Evolutionary conservation across 441 rosid genomes (phyloP).

Genomic region (Oxalis stricta): DNA sequence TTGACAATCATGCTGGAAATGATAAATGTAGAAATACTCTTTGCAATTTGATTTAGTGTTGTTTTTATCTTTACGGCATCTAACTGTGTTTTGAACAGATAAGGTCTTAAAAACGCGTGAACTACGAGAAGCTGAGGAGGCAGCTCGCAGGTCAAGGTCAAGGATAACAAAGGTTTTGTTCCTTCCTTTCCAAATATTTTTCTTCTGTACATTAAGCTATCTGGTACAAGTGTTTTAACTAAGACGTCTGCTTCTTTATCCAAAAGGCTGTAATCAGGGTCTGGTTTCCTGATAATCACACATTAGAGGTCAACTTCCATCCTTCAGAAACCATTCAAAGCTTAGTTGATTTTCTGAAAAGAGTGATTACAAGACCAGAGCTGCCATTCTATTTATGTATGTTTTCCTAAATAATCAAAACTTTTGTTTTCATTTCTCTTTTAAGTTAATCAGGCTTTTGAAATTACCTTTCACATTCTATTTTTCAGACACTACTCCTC

Average conservation of each 20-base stretch:
- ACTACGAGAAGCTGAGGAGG: constrained; percentile 78
- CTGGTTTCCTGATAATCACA: constrained; percentile 78
- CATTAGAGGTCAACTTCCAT: constrained; percentile 62
- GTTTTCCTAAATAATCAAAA: constrained; percentile 10
- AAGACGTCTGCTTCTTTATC: constrained; percentile 6
- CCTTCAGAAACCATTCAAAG: constrained; percentile 64
- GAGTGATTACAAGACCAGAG: constrained; percentile 51
- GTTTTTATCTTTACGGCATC: neutral
- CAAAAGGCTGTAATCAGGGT: constrained; percentile 68
- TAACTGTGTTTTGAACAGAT: constrained; percentile 26
- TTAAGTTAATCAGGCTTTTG: neutral
- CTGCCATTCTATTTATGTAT: constrained; percentile 66
- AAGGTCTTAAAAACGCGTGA: constrained; percentile 67
- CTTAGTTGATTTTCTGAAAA: constrained; percentile 54
- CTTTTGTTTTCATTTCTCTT: too few species aligned
- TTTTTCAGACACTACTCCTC: constrained; percentile 75
- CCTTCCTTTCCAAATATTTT: neutral
- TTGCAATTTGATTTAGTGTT: neutral
- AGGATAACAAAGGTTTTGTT: constrained; percentile 51
- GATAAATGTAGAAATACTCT: neutral
- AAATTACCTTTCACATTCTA: neutral
- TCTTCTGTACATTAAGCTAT: neutral
- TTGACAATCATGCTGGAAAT: neutral
- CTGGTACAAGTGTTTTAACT: neutral
- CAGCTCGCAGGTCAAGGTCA: constrained; percentile 57